phyloP scores from a whole-genome alignment of 345 rosid species.

The Pistacia vera region DNA sequence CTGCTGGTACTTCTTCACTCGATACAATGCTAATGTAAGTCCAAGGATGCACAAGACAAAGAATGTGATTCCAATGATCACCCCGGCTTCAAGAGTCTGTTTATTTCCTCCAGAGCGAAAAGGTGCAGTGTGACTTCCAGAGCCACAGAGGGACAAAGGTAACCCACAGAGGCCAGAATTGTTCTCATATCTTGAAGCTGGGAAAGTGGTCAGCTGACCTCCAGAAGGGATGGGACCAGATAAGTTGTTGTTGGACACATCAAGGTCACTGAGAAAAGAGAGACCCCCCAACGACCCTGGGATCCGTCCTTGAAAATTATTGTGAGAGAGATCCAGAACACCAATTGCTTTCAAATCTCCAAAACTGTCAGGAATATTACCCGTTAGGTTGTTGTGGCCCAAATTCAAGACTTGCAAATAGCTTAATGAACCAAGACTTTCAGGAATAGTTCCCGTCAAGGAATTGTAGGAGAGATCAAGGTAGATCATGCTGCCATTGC shows the following conservation, averaged over 20 bases:
- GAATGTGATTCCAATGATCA: slow-evolving; percentile 72
- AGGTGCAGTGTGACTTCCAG: slow-evolving; percentile 32
- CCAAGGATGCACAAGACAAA: slow-evolving; percentile 64
- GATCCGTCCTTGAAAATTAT: slow-evolving; percentile 67
- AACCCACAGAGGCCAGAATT: slow-evolving; percentile 94
- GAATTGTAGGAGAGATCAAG: slow-evolving; percentile 85
- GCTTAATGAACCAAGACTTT: slow-evolving; percentile 60
- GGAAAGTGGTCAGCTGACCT: slow-evolving; percentile 95
- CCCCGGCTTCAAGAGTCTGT: slow-evolving; percentile 55
- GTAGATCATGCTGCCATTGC: slow-evolving; percentile 89
- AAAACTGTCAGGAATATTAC: slow-evolving; percentile 72
- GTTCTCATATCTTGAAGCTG: slow-evolving; percentile 74
- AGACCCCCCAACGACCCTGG: slow-evolving; percentile 79
- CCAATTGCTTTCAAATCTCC: slow-evolving; percentile 81
- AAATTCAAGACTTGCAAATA: slow-evolving; percentile 90
- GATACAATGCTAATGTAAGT: slow-evolving; percentile 64
- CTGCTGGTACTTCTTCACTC: slow-evolving; percentile 53
- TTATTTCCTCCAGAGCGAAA: slow-evolving; percentile 31
- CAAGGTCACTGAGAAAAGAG: slow-evolving; percentile 89
- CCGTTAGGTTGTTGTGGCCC: slow-evolving; percentile 79
- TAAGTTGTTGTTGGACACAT: slow-evolving; percentile 90
- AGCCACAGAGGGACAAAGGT: slow-evolving; percentile 71
- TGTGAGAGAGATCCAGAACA: slow-evolving; percentile 91
- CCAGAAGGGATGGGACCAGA: slow-evolving; percentile 88
- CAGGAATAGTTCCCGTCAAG: slow-evolving; percentile 71